Base-by-base conservation (phyloP, 2,329 filamentous ascomycete genomes). In the Onygenales sp. region DNA sequence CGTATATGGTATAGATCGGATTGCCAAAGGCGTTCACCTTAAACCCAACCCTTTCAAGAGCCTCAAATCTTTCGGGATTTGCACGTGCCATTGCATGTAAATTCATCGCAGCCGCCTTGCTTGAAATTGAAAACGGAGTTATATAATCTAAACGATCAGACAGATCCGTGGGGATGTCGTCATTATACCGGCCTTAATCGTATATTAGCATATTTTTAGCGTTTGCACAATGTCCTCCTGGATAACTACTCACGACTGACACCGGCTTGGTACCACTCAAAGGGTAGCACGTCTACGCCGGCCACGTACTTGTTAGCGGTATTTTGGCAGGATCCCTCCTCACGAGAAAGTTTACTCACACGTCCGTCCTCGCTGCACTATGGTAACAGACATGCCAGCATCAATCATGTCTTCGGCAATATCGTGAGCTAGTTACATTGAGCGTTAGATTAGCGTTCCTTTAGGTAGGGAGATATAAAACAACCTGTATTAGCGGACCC, bases 321-420 rank as follows among this genome's bases (percentile, higher is more conserved):
- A 27, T 27, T 27, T 27, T 27, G 21, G 21, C 21, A 27, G 21
- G 21, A 27, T 27, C 5, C 21, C 21, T 27, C 21, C 5, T 27
- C 21, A 3, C 21, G 36, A 14, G 21, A 49, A 14, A 11, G 55
- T 33, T 43, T 33, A 55, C 62, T 44, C 59, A 65, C 64, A 70
- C 38, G 75, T 77, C 7, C 63, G 66, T 45, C 62, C 66, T 33
- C 75, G 69, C 56, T 78, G 75, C 0, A 77, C 60, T 58, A 78
- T 73, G 10, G 74, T 78, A n/a, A 73, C 61, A 11, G 72, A 64
- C 49, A 72, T 57, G 3, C 69, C 69, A 6, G 69, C 69, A 21
- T 71, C 66, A 39, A 69, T 65, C 67, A 75, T 76, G 60, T 77
- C 73, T 59, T 75, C 69, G 2, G 74, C 72, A 27, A 77, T 69